These are phyloP conservation scores for Metarhizium rileyi DNA, from an alignment of 2,329 filamentous ascomycete genomes.

Conservation along the genomic window DNA sequence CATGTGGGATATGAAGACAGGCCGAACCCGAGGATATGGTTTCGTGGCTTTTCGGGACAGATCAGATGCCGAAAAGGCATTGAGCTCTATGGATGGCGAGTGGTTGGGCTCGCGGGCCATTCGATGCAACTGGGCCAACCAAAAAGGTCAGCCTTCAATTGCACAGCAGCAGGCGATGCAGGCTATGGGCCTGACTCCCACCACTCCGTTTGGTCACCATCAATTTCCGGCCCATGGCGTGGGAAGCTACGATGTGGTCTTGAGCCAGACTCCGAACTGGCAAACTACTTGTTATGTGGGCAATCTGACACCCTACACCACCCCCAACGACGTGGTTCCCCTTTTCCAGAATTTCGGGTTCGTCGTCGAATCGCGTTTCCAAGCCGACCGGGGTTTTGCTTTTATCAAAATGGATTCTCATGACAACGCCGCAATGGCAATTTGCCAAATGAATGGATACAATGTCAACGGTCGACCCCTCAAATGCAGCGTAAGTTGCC, in stretches of 20 bases:
- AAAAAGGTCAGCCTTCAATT: conserved; percentile 98
- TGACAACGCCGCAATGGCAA: conserved; percentile 96
- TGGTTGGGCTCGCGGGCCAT: conserved; percentile 98
- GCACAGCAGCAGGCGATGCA: conserved; percentile 96
- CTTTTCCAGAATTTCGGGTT: conserved; percentile 98
- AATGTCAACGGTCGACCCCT: conserved; percentile 93
- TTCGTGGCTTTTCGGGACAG: conserved; percentile 97
- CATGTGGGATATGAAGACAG: conserved; percentile 99
- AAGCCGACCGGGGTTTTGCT: conserved; percentile 93
- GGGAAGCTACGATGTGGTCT: conserved; percentile 95
- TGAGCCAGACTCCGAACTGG: conserved; percentile 91
- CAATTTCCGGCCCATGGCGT: conserved; percentile 96
- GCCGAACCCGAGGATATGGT: conserved; percentile 90
- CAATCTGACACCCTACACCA: conserved; percentile 95
- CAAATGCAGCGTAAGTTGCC: conserved; percentile 87
- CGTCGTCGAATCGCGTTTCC: conserved; percentile 94
- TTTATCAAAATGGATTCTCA: conserved; percentile 99
- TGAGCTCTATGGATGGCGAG: conserved; percentile 97
- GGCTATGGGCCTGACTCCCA: conserved; percentile 96
- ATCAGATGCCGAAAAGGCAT: conserved; percentile 84
- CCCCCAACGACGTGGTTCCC: conserved; percentile 91
- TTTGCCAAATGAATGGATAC: conserved; percentile 95
- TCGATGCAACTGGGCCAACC: conserved; percentile 99
- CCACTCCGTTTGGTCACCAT: conserved; percentile 91
- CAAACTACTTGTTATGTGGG: conserved; percentile 98